Conservation (phyloP, 1,139 yeast genomes). For the Blastobotrys serpentis region DNA sequence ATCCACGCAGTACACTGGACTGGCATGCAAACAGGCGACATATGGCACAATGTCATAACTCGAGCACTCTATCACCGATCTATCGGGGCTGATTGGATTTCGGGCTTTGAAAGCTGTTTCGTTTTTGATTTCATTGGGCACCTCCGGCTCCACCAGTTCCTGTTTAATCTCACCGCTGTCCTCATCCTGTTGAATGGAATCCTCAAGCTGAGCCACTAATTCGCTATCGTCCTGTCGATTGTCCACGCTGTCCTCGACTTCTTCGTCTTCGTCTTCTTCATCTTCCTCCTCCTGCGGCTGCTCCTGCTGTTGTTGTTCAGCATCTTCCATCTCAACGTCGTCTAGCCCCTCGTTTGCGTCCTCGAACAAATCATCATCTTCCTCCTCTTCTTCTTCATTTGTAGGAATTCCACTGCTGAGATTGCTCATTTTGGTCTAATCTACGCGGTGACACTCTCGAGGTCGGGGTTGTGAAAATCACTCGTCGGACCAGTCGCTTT, state of each 20-base stretch:
- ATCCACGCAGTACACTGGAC: constrained; percentile 66
- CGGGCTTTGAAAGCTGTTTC: constrained; percentile 25
- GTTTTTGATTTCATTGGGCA: constrained; percentile 24
- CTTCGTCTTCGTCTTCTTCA: constrained; percentile 16
- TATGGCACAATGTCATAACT: constrained; percentile 45
- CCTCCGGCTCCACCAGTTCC: constrained; percentile 24
- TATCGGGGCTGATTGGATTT: constrained; percentile 27
- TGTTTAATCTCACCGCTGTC: too few species aligned
- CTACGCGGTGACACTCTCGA: too few species aligned
- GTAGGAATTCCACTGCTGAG: constrained; percentile 20
- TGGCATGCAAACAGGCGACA: constrained; percentile 43
- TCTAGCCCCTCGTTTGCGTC: constrained; percentile 31
- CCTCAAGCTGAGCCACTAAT: constrained; percentile 27
- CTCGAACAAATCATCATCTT: constrained; percentile 33
- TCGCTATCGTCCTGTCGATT: constrained; percentile 12
- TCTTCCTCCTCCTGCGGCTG: constrained; percentile 18
- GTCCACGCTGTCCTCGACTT: constrained; percentile 15
- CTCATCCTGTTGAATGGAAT: constrained; percentile 11
- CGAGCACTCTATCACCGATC: constrained; percentile 21
- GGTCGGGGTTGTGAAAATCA: not conserved
- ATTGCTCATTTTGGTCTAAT: constrained; percentile 29
- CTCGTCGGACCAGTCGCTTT: too few species aligned
- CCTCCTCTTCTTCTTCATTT: constrained; percentile 38
- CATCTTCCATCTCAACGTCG: constrained; percentile 22
- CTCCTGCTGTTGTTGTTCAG: constrained; percentile 15